These are phyloP conservation scores for Solanum chmielewskii DNA, from an alignment of 257 asterid genomes.

Conservation along the genomic window DNA sequence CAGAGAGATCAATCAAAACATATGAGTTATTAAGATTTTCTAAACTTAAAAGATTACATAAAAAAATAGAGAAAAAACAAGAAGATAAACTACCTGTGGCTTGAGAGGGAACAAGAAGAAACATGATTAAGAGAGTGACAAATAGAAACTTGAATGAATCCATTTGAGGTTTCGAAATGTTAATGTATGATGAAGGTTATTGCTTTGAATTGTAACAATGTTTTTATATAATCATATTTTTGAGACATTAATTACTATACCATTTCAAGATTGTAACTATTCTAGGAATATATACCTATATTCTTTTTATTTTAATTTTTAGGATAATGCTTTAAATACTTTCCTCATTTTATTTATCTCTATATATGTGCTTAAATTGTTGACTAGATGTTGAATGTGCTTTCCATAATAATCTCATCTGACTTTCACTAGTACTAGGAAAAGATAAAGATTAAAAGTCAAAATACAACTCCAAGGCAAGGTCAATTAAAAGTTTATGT, in stretches of 20 bases:
- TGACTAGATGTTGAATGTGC: background rate
- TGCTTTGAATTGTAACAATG: background rate
- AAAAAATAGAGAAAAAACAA: background rate
- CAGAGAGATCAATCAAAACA: background rate
- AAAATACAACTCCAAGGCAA: background rate
- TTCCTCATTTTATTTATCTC: too few species aligned
- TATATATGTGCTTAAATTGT: background rate
- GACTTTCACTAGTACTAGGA: background rate
- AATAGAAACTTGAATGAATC: background rate
- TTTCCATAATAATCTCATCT: background rate
- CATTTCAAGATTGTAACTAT: background rate
- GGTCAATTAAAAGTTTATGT: background rate
- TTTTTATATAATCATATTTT: background rate
- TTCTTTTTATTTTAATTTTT: too few species aligned
- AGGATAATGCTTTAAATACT: background rate
- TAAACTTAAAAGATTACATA: background rate
- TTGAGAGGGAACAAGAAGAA: background rate
- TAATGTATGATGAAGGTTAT: background rate
- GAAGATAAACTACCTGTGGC: background rate
- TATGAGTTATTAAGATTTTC: rapidly evolving
- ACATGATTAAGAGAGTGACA: background rate
- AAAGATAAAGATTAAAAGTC: background rate
- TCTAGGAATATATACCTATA: background rate
- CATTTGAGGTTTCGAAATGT: background rate
- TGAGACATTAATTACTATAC: background rate